Base-by-base conservation (phyloP, 768 basidiomycete genomes). In the Calocybe gangraenosa region DNA sequence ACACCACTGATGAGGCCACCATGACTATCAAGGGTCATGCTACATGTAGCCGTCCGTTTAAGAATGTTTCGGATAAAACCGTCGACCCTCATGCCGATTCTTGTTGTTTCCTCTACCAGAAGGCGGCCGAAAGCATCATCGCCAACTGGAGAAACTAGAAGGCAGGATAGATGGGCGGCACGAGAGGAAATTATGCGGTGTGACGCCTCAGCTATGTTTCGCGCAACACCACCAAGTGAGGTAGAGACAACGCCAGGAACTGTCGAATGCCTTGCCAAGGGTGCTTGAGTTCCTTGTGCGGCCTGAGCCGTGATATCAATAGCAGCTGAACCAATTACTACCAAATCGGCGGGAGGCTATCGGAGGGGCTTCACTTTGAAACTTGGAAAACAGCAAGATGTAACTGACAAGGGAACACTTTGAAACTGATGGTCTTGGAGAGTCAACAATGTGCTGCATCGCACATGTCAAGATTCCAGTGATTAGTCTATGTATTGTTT, bases 201-300 rank as follows among this genome's bases (percentile, higher is more conserved):
- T 5, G 92, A 76, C 1, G 92, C 90, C 62, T 97, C 93, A 2
- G 94, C 88, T 34, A 99, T 80, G 60, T 99, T 99, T n/a, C 94
- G 82, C 0, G 79, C 93, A 11, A 99, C 95, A 21, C 95, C 95
- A 1, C 95, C 95, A 4, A 89, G 67, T 0, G 85, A 76, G 31
- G 94, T 49, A 13, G 71, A 67, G 19, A 98, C 79, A 10, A 61
- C 68, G 8, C 96, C 96, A 0, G 92, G 92, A 9, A 76, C 76
- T 0, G 94, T 98, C 0, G 92, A 87, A 45, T 81, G 73, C 10
- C 41, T 50, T 7, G 58, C 60, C 15, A 73, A 62, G n/a, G 68
- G 61, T 25, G 72, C 53, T 23, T 65, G 56, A 1, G 59, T 57
- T 17, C 67, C 58, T 13, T 61, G 45, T 28, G 57, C 37, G 21